These are phyloP conservation scores for Haplographium delicatum DNA, from an alignment of 495 filamentous ascomycete species.

Conservation along the genomic window DNA sequence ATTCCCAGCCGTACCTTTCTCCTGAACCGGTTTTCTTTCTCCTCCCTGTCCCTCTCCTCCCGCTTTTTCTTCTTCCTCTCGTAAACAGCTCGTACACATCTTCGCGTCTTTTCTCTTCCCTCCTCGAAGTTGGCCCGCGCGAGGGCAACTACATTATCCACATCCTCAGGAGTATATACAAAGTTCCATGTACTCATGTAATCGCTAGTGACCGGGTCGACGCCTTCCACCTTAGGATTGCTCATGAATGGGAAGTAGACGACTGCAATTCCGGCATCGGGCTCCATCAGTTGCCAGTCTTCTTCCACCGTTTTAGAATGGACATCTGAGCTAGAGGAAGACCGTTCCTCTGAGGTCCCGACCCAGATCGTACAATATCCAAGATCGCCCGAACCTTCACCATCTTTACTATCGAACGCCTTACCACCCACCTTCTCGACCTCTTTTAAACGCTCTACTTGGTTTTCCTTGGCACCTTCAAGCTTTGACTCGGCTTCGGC, in stretches of 20 bases:
- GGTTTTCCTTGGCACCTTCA: slow-evolving; percentile 51
- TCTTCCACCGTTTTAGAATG: slow-evolving; percentile 60
- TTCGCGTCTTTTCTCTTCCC: slow-evolving; percentile 67
- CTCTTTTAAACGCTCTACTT: slow-evolving; percentile 28
- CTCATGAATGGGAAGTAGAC: slow-evolving; percentile 87
- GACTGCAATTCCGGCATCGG: slow-evolving; percentile 80
- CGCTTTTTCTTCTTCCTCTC: slow-evolving; percentile 77
- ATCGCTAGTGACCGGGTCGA: slow-evolving; percentile 73
- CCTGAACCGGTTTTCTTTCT: slow-evolving; percentile 41
- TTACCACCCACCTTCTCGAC: slow-evolving; percentile 13
- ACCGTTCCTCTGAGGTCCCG: slow-evolving; percentile 66
- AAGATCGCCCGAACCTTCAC: slow-evolving; percentile 50
- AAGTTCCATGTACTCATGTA: slow-evolving; percentile 98
- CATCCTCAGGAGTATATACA: slow-evolving; percentile 79
- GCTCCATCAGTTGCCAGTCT: slow-evolving; percentile 68
- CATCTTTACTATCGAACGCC: slow-evolving; percentile 22
- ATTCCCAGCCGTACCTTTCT: slow-evolving; percentile 38
- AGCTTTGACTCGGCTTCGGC: slow-evolving; percentile 59
- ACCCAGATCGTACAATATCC: slow-evolving; percentile 96
- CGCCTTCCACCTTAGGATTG: slow-evolving; percentile 69
- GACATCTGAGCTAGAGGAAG: slow-evolving; percentile 46
- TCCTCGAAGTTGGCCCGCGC: slow-evolving; percentile 83
- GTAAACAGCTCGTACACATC: slow-evolving; percentile 84
- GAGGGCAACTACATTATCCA: slow-evolving; percentile 74
- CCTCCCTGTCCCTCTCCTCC: slow-evolving; percentile 47